Evolutionary conservation across 352 stramenopile genomes (phyloP).

Genomic region (Globisporangium nodosum): DNA sequence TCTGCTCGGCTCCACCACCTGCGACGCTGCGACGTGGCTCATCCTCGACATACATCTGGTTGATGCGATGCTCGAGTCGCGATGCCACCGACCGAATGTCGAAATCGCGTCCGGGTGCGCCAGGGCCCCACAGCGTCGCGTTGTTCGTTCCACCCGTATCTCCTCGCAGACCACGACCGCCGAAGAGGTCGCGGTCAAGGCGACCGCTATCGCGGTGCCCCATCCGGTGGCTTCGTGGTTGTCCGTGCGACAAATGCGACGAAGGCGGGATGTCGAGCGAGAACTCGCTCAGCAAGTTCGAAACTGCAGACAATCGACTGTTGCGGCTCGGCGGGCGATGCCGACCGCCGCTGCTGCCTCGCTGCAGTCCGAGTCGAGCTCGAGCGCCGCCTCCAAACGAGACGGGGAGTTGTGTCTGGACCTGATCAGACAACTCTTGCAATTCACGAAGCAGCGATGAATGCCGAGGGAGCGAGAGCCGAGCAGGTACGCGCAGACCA

Average conservation of each 20-base stretch:
- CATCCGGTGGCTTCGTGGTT: constrained; percentile 19
- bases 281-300: constrained; percentile 78
- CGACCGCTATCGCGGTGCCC: constrained; percentile 40
- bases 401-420: constrained; percentile 59
- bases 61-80: constrained; percentile 72
- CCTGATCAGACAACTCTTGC: constrained; percentile 69
- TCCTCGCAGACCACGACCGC: constrained; percentile 30
- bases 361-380: constrained; percentile 25
- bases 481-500: constrained; percentile 26
- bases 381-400: constrained; percentile 18
- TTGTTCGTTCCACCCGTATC: constrained; percentile 20
- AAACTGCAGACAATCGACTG: constrained; percentile 63
- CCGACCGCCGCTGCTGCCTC: constrained; percentile 36
- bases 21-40: constrained; percentile 17
- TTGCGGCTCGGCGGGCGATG: constrained; percentile 47
- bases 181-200: constrained; percentile 49
- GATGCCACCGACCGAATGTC: constrained; percentile 69
- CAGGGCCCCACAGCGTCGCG: constrained; percentile 30
- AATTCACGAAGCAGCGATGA: constrained; percentile 71
- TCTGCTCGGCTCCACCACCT: constrained; percentile 4
- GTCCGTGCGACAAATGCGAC: constrained; percentile 27
- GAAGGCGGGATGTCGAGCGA: constrained; percentile 68
- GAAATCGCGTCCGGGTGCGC: constrained; percentile 25
- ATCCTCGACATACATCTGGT: constrained; percentile 32
- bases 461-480: constrained; percentile 50